Percentiles rank a stretch among this genome's conserved stretches.
Evolutionary conservation across 345 rosid species (phyloP).

Genomic region (Lepidium africanum): DNA sequence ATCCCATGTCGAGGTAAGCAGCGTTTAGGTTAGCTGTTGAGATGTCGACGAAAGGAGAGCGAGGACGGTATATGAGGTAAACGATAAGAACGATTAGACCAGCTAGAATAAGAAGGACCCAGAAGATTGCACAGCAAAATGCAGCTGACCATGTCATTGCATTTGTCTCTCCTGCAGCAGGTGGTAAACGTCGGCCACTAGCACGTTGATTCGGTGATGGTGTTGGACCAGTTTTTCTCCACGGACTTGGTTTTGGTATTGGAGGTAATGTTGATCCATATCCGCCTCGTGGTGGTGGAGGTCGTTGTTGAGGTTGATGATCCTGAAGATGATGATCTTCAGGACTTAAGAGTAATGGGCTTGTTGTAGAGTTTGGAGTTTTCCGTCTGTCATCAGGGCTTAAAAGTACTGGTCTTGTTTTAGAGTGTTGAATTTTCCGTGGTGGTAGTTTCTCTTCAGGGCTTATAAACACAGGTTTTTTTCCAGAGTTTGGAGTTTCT

Average conservation of each 20-base stretch:
- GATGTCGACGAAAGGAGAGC: conserved; percentile 56
- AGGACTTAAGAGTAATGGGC: conserved; percentile 16
- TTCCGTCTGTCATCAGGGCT: conserved; percentile 15
- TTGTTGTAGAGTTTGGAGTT: conserved; percentile 6
- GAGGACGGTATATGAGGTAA: conserved; percentile 81
- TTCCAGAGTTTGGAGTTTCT: background rate
- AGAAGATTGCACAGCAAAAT: conserved; percentile 59
- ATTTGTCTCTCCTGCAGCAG: conserved; percentile 29
- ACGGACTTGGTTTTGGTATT: conserved; percentile 25
- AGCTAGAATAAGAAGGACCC: conserved; percentile 55
- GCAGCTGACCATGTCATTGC: conserved; percentile 54
- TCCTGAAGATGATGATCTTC: conserved; percentile 6
- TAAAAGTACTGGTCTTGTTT: background rate
- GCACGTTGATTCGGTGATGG: conserved; percentile 19
- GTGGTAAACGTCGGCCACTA: conserved; percentile 8
- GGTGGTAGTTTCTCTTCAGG: background rate
- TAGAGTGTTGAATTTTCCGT: background rate
- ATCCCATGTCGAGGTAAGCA: conserved; percentile 77
- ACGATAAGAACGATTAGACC: conserved; percentile 62
- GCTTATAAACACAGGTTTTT: background rate
- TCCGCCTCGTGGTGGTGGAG: conserved; percentile 8
- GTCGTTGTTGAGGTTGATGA: background rate
- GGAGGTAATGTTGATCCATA: conserved; percentile 23
- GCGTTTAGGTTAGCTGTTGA: conserved; percentile 62
- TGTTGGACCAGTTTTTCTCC: conserved; percentile 16